phyloP scores from a whole-genome alignment of 495 filamentous ascomycete species.

The Aspergillus campestris region DNA sequence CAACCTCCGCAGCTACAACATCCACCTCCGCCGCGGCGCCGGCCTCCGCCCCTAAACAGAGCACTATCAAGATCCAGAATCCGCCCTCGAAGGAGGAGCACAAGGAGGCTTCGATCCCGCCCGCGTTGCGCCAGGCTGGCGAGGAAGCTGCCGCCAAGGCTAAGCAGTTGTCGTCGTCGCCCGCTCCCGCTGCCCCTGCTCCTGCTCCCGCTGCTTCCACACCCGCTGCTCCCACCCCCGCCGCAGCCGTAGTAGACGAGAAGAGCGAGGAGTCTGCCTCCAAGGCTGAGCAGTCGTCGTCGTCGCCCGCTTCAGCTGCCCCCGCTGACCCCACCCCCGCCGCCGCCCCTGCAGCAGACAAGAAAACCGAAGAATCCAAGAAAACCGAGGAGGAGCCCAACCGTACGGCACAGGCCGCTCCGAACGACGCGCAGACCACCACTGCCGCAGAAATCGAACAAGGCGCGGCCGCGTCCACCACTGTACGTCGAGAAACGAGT shows the following conservation, averaged over 20 bases:
- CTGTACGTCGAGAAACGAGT: too few species aligned
- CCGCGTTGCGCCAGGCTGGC: constrained; percentile 56
- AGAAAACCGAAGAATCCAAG: constrained; percentile 10
- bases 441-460: not conserved
- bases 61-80: constrained; percentile 37
- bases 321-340: not conserved
- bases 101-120: constrained; percentile 32
- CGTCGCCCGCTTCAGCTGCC: not conserved
- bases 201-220: not conserved
- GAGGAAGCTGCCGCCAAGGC: constrained; percentile 63
- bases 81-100: constrained; percentile 29
- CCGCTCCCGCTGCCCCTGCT: not conserved
- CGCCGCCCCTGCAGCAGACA: constrained; percentile 8
- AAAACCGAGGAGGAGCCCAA: constrained; percentile 8
- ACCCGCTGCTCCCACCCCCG: too few species aligned
- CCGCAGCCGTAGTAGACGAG: too few species aligned
- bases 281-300: constrained; percentile 36
- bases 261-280: constrained; percentile 63
- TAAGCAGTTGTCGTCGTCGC: constrained; percentile 12
- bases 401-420: constrained; percentile 4
- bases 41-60: constrained; percentile 22
- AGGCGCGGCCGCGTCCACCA: too few species aligned
- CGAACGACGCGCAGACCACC: constrained; percentile 1
- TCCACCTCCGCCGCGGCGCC: constrained; percentile 28
- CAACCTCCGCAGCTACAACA: constrained; percentile 21